Evolutionary conservation across 2,329 filamentous ascomycete genomes (phyloP), one percentile per base, ranked within the genome.

Genomic region (Ophiostoma ulmi): DNA sequence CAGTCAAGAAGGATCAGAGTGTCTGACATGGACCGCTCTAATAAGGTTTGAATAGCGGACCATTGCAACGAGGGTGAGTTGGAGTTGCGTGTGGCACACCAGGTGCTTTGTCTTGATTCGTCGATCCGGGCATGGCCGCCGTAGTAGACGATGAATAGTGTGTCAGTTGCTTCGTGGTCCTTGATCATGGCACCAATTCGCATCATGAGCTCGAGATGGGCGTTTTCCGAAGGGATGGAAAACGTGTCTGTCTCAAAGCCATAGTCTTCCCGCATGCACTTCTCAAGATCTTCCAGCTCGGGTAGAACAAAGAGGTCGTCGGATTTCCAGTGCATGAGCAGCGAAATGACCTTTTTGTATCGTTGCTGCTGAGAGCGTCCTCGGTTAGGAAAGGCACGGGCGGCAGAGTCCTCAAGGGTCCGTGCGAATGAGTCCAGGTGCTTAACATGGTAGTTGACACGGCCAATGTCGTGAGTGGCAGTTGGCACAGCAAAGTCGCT

Each of bases 41-140:
- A 77, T 3, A 87, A 79, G 0, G 85, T 87, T 75, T 88, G 86
- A 55, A 88, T 87, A 14, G 86, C 86, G 22, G 85, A 87, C 86
- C 86, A 84, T 81, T 87, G 85, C 68, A 87, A 76, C 82, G 84
- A 87, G 3, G 85, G 84, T 2, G 85, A 87, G 63, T 82, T 82
- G 13, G 81, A 76, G 71, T 81, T 82, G 67, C 85, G 81, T 48
- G 83, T 86, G 80, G 85, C 85, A 75, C 85, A 87, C 85, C 86
- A 87, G 8, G 85, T 87, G 76, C 85, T 87, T 75, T 87, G 85
- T 68, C 85, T 80, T 31, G 85, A 85, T 72, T 87, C 84, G 72
- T 88, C 86, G 72, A 88, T 88, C 73, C 83, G 82, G 3, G 86
- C 86, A 76, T 88, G 86, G 0, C 86, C 86, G 13, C 85, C 86